Percentiles rank a stretch among this genome's conserved stretches.
These are phyloP conservation scores for Trifolium repens DNA, from an alignment of 306 rosid genomes.

Conservation along the genomic window DNA sequence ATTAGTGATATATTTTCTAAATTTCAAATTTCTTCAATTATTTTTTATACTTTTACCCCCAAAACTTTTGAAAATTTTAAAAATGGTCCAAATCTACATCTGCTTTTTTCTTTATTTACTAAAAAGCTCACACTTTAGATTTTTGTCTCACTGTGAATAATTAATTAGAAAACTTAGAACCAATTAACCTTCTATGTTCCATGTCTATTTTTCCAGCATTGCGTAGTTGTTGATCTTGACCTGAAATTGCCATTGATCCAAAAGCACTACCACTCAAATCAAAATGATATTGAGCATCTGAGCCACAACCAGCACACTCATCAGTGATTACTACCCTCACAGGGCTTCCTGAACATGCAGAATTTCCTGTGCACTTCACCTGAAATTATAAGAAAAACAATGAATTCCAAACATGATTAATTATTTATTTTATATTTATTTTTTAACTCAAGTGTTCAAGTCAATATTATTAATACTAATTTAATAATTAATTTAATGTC, in stretches of 20 bases:
- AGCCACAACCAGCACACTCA: slow-evolving; percentile 67
- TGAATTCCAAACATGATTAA: background rate
- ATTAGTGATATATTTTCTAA: too few species aligned
- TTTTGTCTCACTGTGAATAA: too few species aligned
- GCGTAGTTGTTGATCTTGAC: slow-evolving; percentile 52
- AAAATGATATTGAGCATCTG: slow-evolving; percentile 61
- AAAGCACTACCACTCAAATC: slow-evolving; percentile 86
- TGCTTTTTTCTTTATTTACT: too few species aligned
- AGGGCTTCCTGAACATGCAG: slow-evolving; percentile 63
- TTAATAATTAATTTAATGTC: too few species aligned
- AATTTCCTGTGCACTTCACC: slow-evolving; percentile 68
- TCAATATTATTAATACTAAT: too few species aligned
- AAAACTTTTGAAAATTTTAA: too few species aligned
- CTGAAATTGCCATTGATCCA: slow-evolving; percentile 81
- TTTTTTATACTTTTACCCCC: too few species aligned
- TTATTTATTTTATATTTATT: too few species aligned
- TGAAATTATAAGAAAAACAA: slow-evolving; percentile 7
- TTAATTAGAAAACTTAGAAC: background rate
- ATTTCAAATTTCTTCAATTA: too few species aligned
- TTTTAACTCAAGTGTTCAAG: too few species aligned
- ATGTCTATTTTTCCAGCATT: slow-evolving; percentile 60
- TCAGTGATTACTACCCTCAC: slow-evolving; percentile 75
- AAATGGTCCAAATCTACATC: too few species aligned
- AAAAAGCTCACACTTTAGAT: too few species aligned
- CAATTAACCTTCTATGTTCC: slow-evolving; percentile 63